Base-by-base conservation (phyloP, 306 rosid species). In the Quercus variabilis region DNA sequence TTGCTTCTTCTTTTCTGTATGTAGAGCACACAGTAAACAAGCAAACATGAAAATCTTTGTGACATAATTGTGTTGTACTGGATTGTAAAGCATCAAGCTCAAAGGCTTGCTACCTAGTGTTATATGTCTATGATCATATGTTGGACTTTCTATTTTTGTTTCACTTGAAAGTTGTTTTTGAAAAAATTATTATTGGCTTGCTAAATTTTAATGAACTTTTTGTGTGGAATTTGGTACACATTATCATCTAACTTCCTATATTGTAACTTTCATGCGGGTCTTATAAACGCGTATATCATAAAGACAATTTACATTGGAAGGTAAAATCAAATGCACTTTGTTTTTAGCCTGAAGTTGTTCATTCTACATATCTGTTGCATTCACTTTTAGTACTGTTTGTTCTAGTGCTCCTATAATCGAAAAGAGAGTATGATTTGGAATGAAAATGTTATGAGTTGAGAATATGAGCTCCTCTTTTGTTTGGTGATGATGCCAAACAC, bases 221-320 rank as follows among this genome's bases (percentile, higher is more conserved):
- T 58, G 41, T 33, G 19, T 46, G 13, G 21, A 64, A 46, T n/a
- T 21, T 5, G 1, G 30, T 69, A n/a, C 55, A 26, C 65, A 67
- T 25, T 23, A 52, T 74, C 38, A 54, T 41, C 86, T 88, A 67
- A 86, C 74, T 69, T 43, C 69, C 56, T 28, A 21, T 85, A 7
- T 11, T 72, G 43, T 56, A 38, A 15, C 49, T 87, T 71, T 81
- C 92, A 92, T 87, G 88, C 80, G 23, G 97, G 97, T 41, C 96
- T 92, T 73, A 18, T 84, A 35, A 90, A 92, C 38, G 97, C 91
- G 26, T 90, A 23, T 71, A 88, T 89, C 82, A 90, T 89, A 49
- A 92, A 90, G 82, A 83, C 87, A 38, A 0, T 38, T 38, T 38
- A 38, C 11, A 38, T 38, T 38, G 46, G 46, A 38, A 38, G 46